These are phyloP conservation scores for Cyclotella baltica DNA, from an alignment of 108 stramenopile genomes.

Conservation along the genomic window DNA sequence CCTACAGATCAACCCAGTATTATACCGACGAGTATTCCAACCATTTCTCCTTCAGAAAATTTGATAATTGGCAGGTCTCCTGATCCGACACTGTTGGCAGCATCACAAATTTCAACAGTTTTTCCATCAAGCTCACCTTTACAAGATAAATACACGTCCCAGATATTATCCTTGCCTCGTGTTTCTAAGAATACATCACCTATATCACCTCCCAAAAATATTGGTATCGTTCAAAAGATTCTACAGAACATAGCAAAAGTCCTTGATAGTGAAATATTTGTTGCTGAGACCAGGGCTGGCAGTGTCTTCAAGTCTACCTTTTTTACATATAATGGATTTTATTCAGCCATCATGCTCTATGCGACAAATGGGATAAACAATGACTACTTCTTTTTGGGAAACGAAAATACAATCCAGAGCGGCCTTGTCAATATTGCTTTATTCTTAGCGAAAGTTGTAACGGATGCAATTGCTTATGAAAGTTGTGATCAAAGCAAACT, in stretches of 20 bases:
- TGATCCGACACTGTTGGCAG: too few species aligned
- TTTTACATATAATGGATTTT: slow-evolving; percentile 26
- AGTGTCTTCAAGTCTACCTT: slow-evolving; percentile 13
- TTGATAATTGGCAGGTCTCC: too few species aligned
- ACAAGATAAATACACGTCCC: too few species aligned
- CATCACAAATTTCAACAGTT: too few species aligned
- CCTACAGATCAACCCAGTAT: too few species aligned
- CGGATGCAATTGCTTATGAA: slow-evolving; percentile 31
- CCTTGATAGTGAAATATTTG: slow-evolving; percentile 26
- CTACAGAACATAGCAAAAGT: not conserved
- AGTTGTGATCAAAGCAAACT: slow-evolving; percentile 14
- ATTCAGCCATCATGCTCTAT: slow-evolving; percentile 11
- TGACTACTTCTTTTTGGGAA: slow-evolving; percentile 24
- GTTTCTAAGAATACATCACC: not conserved
- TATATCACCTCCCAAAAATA: slow-evolving; percentile 10
- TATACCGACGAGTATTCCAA: too few species aligned
- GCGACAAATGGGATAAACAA: slow-evolving; percentile 7
- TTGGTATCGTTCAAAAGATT: not conserved
- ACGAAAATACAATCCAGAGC: slow-evolving; percentile 12
- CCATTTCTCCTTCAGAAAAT: too few species aligned
- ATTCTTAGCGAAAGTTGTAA: slow-evolving; percentile 26
- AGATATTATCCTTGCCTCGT: slow-evolving; percentile 12
- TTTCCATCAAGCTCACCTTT: too few species aligned
- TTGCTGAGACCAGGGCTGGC: slow-evolving; percentile 17
- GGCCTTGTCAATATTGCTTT: slow-evolving; percentile 31